phyloP scores from a whole-genome alignment of 225 moss, liverwort and hornwort species.

The Takakia lepidozioides region DNA sequence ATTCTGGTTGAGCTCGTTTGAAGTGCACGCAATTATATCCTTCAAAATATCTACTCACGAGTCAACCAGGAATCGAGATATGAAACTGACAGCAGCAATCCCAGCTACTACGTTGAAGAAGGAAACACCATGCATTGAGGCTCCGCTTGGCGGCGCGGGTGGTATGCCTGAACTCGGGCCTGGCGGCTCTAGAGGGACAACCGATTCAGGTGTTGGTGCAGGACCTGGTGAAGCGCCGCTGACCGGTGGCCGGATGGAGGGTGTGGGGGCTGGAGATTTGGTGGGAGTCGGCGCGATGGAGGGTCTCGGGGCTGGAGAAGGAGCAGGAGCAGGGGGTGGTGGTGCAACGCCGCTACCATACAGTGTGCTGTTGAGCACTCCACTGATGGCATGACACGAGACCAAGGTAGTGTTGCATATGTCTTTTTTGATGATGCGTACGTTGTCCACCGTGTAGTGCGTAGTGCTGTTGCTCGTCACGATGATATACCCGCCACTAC shows the following conservation, averaged over 20 bases:
- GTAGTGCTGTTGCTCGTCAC: slow-evolving; percentile 10
- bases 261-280: background rate
- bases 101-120: too few species aligned
- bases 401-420: slow-evolving; percentile 15
- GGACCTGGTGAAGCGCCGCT: background rate
- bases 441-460: slow-evolving; percentile 5
- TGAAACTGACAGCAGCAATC: too few species aligned
- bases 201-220: background rate
- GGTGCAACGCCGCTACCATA: background rate
- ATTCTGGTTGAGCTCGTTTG: too few species aligned
- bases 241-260: too few species aligned
- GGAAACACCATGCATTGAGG: too few species aligned
- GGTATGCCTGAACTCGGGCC: background rate
- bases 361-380: slow-evolving; percentile 2
- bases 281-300: background rate
- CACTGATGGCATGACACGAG: slow-evolving; percentile 11
- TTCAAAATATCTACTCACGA: background rate
- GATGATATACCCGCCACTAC: background rate
- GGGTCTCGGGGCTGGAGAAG: slow-evolving; percentile 2
- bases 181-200: background rate
- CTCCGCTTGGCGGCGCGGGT: background rate
- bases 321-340: background rate
- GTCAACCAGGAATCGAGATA: background rate
- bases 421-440: slow-evolving; percentile 2
- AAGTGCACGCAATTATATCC: too few species aligned